phyloP scores from a whole-genome alignment of 2,329 filamentous ascomycete species.

The Clonostachys rhizophaga region DNA sequence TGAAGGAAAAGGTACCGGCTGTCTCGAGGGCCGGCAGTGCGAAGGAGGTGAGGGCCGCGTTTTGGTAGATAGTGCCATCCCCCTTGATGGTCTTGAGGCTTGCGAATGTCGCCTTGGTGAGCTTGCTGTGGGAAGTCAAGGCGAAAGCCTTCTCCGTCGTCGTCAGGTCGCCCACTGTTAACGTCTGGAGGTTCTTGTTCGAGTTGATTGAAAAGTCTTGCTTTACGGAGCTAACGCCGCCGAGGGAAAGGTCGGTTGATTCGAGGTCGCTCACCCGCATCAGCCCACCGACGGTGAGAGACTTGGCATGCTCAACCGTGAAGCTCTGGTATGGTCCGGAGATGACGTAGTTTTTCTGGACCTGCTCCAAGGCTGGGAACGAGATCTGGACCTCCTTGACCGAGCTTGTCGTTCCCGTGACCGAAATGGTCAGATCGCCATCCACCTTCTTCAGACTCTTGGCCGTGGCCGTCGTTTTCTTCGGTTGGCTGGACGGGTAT shows the following conservation, averaged over 20 bases:
- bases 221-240: constrained; percentile 12
- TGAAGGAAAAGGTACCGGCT: constrained; percentile 14
- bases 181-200: constrained; percentile 10
- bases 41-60: constrained; percentile 10
- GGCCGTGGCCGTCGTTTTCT: constrained; percentile 13
- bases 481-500: constrained; percentile 8
- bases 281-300: constrained; percentile 9
- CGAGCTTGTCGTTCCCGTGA: constrained; percentile 9
- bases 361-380: constrained; percentile 10
- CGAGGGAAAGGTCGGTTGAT: constrained; percentile 9
- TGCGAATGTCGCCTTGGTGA: constrained; percentile 10
- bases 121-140: constrained; percentile 11
- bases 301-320: constrained; percentile 10
- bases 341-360: constrained; percentile 13
- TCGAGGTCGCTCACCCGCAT: constrained; percentile 14
- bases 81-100: constrained; percentile 15
- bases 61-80: constrained; percentile 14
- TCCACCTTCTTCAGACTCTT: constrained; percentile 11
- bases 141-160: constrained; percentile 13
- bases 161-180: constrained; percentile 8
- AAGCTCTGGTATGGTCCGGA: constrained; percentile 11
- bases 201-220: constrained; percentile 15
- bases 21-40: constrained; percentile 12
- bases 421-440: constrained; percentile 13
- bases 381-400: constrained; percentile 10